These are phyloP conservation scores for Penicillium parvum DNA, from an alignment of 495 filamentous ascomycete species.

Conservation along the genomic window DNA sequence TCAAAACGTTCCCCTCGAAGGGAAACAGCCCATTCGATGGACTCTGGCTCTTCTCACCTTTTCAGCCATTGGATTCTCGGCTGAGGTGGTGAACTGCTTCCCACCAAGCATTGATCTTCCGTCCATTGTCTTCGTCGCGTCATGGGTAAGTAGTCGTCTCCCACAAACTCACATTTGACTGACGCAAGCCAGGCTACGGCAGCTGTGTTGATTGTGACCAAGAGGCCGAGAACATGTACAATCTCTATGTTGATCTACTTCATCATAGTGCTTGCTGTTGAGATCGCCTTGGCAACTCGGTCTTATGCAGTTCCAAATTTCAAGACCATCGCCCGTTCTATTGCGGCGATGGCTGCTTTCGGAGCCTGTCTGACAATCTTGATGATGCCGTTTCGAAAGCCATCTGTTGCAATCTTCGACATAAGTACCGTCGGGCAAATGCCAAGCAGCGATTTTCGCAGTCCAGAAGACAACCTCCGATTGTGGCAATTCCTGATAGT, in stretches of 20 bases:
- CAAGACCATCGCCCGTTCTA: slow-evolving; percentile 35
- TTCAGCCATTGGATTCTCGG: slow-evolving; percentile 34
- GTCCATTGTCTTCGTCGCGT: slow-evolving; percentile 29
- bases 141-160: slow-evolving; percentile 43
- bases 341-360: slow-evolving; percentile 41
- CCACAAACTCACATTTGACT: not conserved
- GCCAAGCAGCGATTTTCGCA: slow-evolving; percentile 59
- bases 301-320: slow-evolving; percentile 14
- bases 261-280: slow-evolving; percentile 30
- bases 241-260: slow-evolving; percentile 33
- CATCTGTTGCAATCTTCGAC: slow-evolving; percentile 49
- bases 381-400: slow-evolving; percentile 68
- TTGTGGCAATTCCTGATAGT: slow-evolving; percentile 80
- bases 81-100: slow-evolving; percentile 39
- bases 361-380: slow-evolving; percentile 50
- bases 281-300: slow-evolving; percentile 36
- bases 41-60: slow-evolving; percentile 38
- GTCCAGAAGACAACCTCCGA: slow-evolving; percentile 75
- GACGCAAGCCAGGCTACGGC: slow-evolving; percentile 34
- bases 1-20: slow-evolving; percentile 24
- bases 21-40: slow-evolving; percentile 26
- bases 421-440: slow-evolving; percentile 56
- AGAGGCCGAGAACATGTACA: slow-evolving; percentile 46
- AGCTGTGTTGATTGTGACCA: slow-evolving; percentile 40
- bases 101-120: slow-evolving; percentile 21